These are phyloP conservation scores for Pulveroboletus sp. DNA, from an alignment of 768 basidiomycete genomes.

Conservation along the genomic window DNA sequence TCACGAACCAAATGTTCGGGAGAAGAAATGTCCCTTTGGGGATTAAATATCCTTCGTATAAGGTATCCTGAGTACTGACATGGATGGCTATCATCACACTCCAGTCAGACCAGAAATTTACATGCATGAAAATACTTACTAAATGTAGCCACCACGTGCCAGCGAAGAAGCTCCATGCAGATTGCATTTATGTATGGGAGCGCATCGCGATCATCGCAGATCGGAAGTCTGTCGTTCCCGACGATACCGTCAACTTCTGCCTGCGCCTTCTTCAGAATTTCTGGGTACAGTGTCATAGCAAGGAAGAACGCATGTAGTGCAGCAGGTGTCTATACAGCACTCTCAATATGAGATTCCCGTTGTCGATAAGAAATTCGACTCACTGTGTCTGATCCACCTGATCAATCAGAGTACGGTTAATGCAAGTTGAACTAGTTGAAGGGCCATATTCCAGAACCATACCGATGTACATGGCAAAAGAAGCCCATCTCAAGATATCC, in stretches of 20 bases:
- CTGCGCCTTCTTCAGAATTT: slow-evolving; percentile 5
- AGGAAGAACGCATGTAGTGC: slow-evolving; percentile 16
- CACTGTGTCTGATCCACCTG: slow-evolving; percentile 26
- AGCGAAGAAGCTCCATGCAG: slow-evolving; percentile 13
- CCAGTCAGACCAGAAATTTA: not conserved
- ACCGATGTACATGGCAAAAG: slow-evolving; percentile 17
- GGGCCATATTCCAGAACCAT: not conserved
- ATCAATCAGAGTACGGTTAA: not conserved
- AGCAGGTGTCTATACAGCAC: slow-evolving; percentile 2
- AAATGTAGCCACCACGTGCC: not conserved
- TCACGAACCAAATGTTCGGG: no score
- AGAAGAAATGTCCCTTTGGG: no score
- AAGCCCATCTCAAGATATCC: slow-evolving; percentile 12
- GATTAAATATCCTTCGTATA: no score
- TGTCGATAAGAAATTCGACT: slow-evolving; percentile 19
- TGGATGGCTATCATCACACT: no score
- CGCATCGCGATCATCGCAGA: slow-evolving; percentile 4
- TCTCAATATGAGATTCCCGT: not conserved
- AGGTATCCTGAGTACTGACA: no score
- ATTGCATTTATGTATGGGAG: slow-evolving; percentile 16
- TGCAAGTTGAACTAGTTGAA: not conserved
- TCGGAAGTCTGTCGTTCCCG: slow-evolving; percentile 11
- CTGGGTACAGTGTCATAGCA: slow-evolving; percentile 7
- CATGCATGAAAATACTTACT: not conserved
- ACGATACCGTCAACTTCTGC: slow-evolving; percentile 11